These are phyloP conservation scores for Melanopsichium pennsylvanicum DNA, from an alignment of 1,284 basidiomycete species.

Conservation along the genomic window DNA sequence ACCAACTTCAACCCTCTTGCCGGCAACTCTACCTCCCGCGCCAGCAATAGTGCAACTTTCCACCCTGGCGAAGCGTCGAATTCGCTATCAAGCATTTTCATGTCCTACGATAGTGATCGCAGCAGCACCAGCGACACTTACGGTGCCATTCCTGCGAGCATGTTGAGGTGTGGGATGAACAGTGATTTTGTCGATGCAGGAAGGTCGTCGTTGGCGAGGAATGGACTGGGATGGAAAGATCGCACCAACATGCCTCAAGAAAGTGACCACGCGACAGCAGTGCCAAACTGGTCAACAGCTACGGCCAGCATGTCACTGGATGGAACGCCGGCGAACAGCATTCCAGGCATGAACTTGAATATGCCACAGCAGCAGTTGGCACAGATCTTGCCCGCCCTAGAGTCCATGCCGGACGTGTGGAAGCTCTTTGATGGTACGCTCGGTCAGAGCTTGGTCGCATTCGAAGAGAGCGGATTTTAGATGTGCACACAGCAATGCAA, in stretches of 20 bases:
- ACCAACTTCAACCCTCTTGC: conserved; percentile 40
- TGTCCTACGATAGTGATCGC: conserved; percentile 21
- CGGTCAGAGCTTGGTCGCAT: conserved; percentile 41
- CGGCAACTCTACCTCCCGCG: conserved; percentile 31
- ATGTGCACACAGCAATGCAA: background rate
- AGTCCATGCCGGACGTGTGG: conserved; percentile 52
- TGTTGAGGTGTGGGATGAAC: background rate
- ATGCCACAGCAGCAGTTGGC: conserved; percentile 44
- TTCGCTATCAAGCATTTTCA: conserved; percentile 38
- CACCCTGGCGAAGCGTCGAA: conserved; percentile 26
- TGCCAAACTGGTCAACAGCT: conserved; percentile 1
- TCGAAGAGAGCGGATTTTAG: conserved; percentile 42
- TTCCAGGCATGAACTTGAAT: conserved; percentile 34
- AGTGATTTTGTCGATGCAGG: conserved; percentile 1
- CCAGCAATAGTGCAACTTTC: conserved; percentile 9
- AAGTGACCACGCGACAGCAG: conserved; percentile 6
- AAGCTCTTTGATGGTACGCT: conserved; percentile 51
- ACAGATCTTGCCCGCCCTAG: conserved; percentile 38
- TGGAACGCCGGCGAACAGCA: conserved; percentile 2
- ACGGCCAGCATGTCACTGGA: conserved; percentile 7
- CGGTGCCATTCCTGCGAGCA: conserved; percentile 1
- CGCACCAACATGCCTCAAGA: conserved; percentile 4
- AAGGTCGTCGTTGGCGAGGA: conserved; percentile 1
- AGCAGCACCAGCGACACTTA: background rate
- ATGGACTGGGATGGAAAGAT: conserved; percentile 1